Conservation (phyloP, 2,329 filamentous ascomycete species). For the Periconia macrospinosa region DNA sequence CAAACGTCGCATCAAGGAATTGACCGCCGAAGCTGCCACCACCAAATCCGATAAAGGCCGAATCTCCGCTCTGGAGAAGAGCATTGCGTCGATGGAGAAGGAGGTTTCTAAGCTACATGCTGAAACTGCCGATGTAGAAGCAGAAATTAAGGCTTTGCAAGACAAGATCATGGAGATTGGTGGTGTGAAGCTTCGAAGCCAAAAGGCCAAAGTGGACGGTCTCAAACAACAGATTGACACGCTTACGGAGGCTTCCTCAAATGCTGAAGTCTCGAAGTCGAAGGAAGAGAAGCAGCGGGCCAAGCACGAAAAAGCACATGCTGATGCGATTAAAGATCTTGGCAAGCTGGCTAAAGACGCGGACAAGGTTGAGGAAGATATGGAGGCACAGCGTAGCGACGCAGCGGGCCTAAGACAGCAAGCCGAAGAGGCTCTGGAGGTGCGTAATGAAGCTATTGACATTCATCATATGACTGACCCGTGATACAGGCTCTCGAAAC, state of each 20-base stretch:
- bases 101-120: slow-evolving; percentile 78
- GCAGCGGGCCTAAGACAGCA: slow-evolving; percentile 71
- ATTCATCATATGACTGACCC: slow-evolving; percentile 20
- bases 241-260: slow-evolving; percentile 79
- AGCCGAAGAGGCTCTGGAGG: slow-evolving; percentile 78
- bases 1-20: slow-evolving; percentile 81
- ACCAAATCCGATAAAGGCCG: slow-evolving; percentile 79
- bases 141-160: slow-evolving; percentile 89
- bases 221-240: slow-evolving; percentile 79
- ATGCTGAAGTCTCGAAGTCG: slow-evolving; percentile 81
- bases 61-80: slow-evolving; percentile 72
- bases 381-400: slow-evolving; percentile 73
- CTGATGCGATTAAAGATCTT: slow-evolving; percentile 78
- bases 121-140: slow-evolving; percentile 87
- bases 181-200: slow-evolving; percentile 85
- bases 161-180: slow-evolving; percentile 99
- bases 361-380: slow-evolving; percentile 76
- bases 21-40: slow-evolving; percentile 77
- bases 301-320: slow-evolving; percentile 83
- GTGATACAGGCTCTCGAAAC: slow-evolving; percentile 63
- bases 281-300: slow-evolving; percentile 91
- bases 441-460: slow-evolving; percentile 32
- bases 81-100: slow-evolving; percentile 71
- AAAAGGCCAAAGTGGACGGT: slow-evolving; percentile 87
- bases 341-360: slow-evolving; percentile 71